Conservation (phyloP, 306 rosid genomes). For the Quercus engelmannii region DNA sequence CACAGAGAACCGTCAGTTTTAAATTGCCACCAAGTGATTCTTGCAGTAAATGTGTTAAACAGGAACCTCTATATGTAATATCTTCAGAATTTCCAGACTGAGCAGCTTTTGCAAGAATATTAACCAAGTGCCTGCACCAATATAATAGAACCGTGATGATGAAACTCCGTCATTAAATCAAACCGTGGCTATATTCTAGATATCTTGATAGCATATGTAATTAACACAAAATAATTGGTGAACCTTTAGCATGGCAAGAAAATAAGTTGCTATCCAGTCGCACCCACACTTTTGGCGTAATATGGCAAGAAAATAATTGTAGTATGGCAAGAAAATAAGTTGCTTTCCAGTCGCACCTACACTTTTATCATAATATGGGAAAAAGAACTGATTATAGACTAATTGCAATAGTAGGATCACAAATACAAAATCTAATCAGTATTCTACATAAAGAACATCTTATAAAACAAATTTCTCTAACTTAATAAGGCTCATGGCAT, state of each 20-base stretch:
- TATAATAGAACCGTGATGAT: slow-evolving; percentile 23
- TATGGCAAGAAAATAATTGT: too few species aligned
- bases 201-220: background rate
- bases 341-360: background rate
- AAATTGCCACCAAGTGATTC: slow-evolving; percentile 93
- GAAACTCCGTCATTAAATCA: background rate
- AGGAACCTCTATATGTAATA: slow-evolving; percentile 45
- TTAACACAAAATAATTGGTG: slow-evolving; percentile 2
- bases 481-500: slow-evolving; percentile 1
- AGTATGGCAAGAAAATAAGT: background rate
- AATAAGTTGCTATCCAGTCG: too few species aligned
- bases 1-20: slow-evolving; percentile 78
- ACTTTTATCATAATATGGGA: background rate
- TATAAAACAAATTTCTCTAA: background rate
- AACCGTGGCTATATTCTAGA: background rate
- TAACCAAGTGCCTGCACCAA: slow-evolving; percentile 68
- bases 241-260: background rate
- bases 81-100: slow-evolving; percentile 46
- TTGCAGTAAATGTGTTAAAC: slow-evolving; percentile 60
- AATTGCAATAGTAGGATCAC: background rate
- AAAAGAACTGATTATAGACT: background rate
- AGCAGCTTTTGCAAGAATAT: slow-evolving; percentile 30
- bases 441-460: background rate
- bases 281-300: too few species aligned
- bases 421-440: background rate